Base-by-base conservation (phyloP, 768 basidiomycete genomes). In the Chalciporus pseudorubinellus region DNA sequence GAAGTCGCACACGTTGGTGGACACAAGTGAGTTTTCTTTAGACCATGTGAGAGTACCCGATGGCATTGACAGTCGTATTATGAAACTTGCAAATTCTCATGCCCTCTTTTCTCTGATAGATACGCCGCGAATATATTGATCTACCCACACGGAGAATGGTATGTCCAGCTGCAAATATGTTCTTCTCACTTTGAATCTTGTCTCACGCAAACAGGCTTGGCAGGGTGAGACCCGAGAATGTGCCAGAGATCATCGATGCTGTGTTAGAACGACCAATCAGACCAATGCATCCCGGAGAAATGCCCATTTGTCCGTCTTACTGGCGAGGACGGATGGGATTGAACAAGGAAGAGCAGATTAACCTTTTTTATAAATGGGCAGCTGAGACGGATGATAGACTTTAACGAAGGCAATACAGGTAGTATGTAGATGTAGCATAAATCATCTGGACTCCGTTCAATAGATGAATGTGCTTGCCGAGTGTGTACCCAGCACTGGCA, bases 1-100 rank as follows among this genome's bases (percentile, higher is more conserved):
- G 82, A 89, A 56, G 79, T 85, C 6, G 86, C 79, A 2, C 91
- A 94, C 66, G 83, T 94, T 45, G 91, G 92, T 1, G 89, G 89
- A 21, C 91, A 94, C 69, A 77, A 88, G 90, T 89, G 61, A 63
- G 84, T 75, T 8, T 19, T 47, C 22, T 21, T 39, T 29, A 10
- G 5, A 31, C 29, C 29, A 31, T 34, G 16, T 34, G 13, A n/a
- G 33, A 34, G 2, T n/a, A 24, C 3, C 3, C 24, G 24, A 7
- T 7, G 24, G n/a, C n/a, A n/a, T n/a, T n/a, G n/a, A n/a, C n/a
- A n/a, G n/a, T n/a, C n/a, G n/a, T n/a, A n/a, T n/a, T n/a, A n/a
- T n/a, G n/a, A n/a, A n/a, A n/a, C 31, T 33, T 13, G 31, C 13
- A 3, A 33, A 33, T n/a, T n/a, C 33, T 22, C 3, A 19, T 21